phyloP scores from a whole-genome alignment of 2,329 filamentous ascomycete species.

The Cryphonectria nitschkei region DNA sequence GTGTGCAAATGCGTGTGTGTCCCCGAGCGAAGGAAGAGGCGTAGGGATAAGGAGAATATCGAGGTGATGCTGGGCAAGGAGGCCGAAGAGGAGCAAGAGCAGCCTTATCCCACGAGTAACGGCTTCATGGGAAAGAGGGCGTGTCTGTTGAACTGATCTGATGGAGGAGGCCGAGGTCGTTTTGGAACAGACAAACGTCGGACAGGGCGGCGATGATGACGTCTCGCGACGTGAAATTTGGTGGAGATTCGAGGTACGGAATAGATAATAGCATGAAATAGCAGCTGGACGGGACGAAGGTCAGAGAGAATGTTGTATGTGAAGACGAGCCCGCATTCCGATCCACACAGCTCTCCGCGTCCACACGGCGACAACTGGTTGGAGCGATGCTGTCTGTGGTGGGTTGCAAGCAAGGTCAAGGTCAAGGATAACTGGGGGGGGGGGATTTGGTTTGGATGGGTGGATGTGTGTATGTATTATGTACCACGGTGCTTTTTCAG shows the following conservation, averaged over 20 bases:
- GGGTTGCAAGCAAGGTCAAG: background rate
- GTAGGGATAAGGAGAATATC: background rate
- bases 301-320: constrained; percentile 3
- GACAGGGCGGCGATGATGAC: constrained; percentile 13
- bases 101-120: constrained; percentile 27
- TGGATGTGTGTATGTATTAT: background rate
- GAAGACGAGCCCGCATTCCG: background rate
- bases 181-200: background rate
- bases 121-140: constrained; percentile 26
- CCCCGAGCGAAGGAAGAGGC: constrained; percentile 1
- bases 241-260: constrained; percentile 20
- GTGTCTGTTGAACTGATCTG: constrained; percentile 1
- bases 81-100: background rate
- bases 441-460: background rate
- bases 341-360: constrained; percentile 1
- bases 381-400: background rate
- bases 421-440: background rate
- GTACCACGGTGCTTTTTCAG: background rate
- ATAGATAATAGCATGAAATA: background rate
- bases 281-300: background rate
- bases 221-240: constrained; percentile 11
- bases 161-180: background rate
- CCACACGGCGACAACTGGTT: constrained; percentile 6
- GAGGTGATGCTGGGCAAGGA: constrained; percentile 4
- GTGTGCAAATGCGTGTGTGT: background rate